These are phyloP conservation scores for Boletus subcaerulescens DNA, from an alignment of 768 basidiomycete genomes.

Conservation along the genomic window DNA sequence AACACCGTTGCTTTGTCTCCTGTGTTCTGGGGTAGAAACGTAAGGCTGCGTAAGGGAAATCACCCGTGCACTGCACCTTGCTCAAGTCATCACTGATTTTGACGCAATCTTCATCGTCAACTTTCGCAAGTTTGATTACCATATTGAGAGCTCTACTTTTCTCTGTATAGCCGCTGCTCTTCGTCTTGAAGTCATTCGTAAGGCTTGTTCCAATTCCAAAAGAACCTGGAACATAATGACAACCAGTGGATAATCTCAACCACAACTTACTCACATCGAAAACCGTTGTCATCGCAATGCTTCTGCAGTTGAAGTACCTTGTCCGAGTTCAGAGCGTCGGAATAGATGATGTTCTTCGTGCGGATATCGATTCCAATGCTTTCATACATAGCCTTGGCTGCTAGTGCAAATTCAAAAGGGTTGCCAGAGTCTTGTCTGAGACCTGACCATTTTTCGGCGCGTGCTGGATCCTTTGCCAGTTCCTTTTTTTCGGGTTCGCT, in stretches of 20 bases:
- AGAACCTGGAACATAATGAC: slow-evolving; percentile 46
- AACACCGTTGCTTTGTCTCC: slow-evolving; percentile 60
- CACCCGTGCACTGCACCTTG: slow-evolving; percentile 48
- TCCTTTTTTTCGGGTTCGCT: slow-evolving; percentile 40
- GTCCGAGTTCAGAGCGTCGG: slow-evolving; percentile 74
- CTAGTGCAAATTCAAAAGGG: slow-evolving; percentile 74
- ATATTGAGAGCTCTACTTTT: slow-evolving; percentile 88
- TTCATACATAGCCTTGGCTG: slow-evolving; percentile 70
- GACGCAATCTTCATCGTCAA: slow-evolving; percentile 74
- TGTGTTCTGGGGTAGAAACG: slow-evolving; percentile 54
- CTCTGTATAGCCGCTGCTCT: slow-evolving; percentile 43
- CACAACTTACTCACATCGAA: slow-evolving; percentile 45
- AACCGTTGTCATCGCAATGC: slow-evolving; percentile 71
- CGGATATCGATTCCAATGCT: slow-evolving; percentile 63
- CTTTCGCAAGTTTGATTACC: slow-evolving; percentile 85
- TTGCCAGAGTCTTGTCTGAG: slow-evolving; percentile 95
- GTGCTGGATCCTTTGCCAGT: slow-evolving; percentile 51
- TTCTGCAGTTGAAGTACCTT: slow-evolving; percentile 66
- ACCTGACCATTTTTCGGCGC: slow-evolving; percentile 72
- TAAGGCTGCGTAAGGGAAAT: background rate
- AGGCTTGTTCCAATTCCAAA: slow-evolving; percentile 95
- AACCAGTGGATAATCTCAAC: background rate
- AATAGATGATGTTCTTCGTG: slow-evolving; percentile 76
- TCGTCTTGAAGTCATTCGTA: slow-evolving; percentile 78
- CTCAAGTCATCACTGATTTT: slow-evolving; percentile 92